Evolutionary conservation across 139 green algal species (phyloP), one percentile per base, ranked within the genome.

Genomic region (Dunaliella primolecta): DNA sequence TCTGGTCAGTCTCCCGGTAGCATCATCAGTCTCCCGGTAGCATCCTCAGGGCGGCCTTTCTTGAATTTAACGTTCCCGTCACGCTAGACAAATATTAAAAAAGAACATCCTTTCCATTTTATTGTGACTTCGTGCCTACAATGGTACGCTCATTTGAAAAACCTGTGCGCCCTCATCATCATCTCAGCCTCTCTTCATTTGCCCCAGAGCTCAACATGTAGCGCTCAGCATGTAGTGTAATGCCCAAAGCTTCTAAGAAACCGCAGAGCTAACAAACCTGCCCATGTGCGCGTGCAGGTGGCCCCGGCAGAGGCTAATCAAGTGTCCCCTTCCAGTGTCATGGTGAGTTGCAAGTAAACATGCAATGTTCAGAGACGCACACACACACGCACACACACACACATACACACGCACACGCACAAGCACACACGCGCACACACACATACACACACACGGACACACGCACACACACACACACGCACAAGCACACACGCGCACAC

Each of bases 341-440:
- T 64, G 46, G 46, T 64, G 46, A 64, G 46, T 64, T 64, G 7
- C 7, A 64, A 7, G 7, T 64, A 15, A 64, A 64, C 46, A 25
- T 64, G 15, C 46, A 25, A 64, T 25, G 46, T 64, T 64, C 7
- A 25, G 46, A 64, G 7, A 15, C 46, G 46, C 7, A 20, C 11
- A 78, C 72, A 33, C 72, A 78, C n/a, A 33, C 72, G 24, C 72
- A 78, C 72, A 78, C 29, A 78, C 29, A 33, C 29, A 78, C n/a
- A 33, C 29, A 78, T 20, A 78, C 29, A 33, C 72, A 78, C 72
- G 24, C 29, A 78, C 72, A 78, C 72, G 46, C 46, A 64, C 15
- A 64, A 64, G 72, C 11, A 78, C 72, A 33, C 72, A 78, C n/a
- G 21, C 72, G 24, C 72, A 78, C 72, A 78, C 29, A 78, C 29